phyloP scores from a whole-genome alignment of 495 filamentous ascomycete genomes.

The Neurospora sp. region DNA sequence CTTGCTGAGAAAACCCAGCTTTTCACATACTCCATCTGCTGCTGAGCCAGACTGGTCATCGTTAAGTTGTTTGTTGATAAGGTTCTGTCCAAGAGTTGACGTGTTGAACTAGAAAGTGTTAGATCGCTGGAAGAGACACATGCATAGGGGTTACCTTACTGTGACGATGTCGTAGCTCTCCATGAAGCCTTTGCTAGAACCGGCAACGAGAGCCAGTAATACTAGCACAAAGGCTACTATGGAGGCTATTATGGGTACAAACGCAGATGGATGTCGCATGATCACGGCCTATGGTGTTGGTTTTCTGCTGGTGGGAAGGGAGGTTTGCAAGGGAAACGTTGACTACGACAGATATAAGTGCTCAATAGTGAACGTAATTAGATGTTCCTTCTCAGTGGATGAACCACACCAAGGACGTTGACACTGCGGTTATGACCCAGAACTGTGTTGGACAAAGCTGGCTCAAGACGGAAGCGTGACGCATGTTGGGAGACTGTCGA shows the following conservation, averaged over 20 bases:
- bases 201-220: constrained; percentile 63
- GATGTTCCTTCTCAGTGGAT: neutral
- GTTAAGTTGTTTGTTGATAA: constrained; percentile 22
- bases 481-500: neutral
- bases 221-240: constrained; percentile 55
- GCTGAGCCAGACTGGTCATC: neutral
- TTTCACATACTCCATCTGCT: constrained; percentile 3
- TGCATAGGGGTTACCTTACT: constrained; percentile 31
- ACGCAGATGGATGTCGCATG: neutral
- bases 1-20: constrained; percentile 12
- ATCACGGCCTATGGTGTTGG: neutral
- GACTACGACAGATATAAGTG: neutral
- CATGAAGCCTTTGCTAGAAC: constrained; percentile 48
- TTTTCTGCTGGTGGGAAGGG: neutral
- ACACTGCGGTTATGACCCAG: neutral
- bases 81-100: constrained; percentile 46
- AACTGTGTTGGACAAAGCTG: neutral
- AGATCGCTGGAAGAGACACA: neutral
- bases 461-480: neutral
- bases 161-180: constrained; percentile 55
- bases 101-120: constrained; percentile 46
- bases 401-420: neutral
- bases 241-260: neutral
- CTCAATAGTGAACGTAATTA: neutral
- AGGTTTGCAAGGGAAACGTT: neutral